Base-by-base conservation (phyloP, 345 rosid species). In the Clarkia xantiana region DNA sequence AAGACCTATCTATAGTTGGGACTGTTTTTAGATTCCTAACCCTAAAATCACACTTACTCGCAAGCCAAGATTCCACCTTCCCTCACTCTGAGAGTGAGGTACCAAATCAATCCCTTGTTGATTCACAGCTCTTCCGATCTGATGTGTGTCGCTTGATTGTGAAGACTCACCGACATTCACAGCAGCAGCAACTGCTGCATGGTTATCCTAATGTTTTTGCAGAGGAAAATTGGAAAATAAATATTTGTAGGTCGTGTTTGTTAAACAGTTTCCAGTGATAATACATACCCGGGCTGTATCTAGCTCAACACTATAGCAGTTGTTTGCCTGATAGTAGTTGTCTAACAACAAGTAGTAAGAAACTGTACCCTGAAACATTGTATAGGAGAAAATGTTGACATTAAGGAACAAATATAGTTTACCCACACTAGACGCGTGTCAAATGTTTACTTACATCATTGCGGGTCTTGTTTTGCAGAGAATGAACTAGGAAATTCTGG, bases 41-140 rank as follows among this genome's bases (percentile, higher is more conserved):
- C n/a, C n/a, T 29, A 20, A 13, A 48, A 38, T 46, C 44, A 63
- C 14, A 41, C 42, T 45, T 43, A 89, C 97, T 86, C 82, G 87
- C 57, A 91, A 81, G 53, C 98, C 96, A 60, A 91, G 90, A 64
- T 89, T 84, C 94, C 95, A 91, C 77, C 86, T 91, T 67, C 83
- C 72, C 48, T 78, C 85, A 49, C 56, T 70, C 9, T 75, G 76
- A 58, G 58, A 64, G 63, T 81, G 87, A 44, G 85, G 62, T 56
- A 76, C 75, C 51, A 72, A 62, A 51, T 84, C 76, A 42, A 65
- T 71, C 55, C 76, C 84, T 60, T 74, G 94, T 55, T 70, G 76
- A 45, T 85, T 84, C 64, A 66, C 67, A 50, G 60, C 72, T 59
- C 87, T 86, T 29, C 81, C 69, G 60, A 71, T 69, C 57, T 74